Conservation (phyloP, 192 early-diverging fungal genomes). For the Coemansia aciculifera region DNA sequence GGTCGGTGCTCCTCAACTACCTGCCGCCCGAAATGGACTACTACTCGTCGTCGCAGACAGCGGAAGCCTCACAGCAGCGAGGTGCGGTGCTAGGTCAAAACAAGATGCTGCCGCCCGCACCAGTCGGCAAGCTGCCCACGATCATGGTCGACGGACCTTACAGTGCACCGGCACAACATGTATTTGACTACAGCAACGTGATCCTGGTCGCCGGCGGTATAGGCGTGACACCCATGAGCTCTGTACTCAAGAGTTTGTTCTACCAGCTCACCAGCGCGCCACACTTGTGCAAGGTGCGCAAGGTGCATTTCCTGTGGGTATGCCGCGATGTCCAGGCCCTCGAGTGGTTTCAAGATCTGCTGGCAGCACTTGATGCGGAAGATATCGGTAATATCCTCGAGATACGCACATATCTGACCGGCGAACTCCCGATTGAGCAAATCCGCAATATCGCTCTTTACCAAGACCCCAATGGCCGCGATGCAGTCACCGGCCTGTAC, state of each 20-base stretch:
- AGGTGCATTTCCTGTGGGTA: constrained; percentile 68
- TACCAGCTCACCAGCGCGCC: constrained; percentile 45
- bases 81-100: neutral
- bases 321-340: constrained; percentile 63
- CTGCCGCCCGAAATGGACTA: constrained; percentile 31
- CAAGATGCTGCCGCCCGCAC: constrained; percentile 17
- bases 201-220: constrained; percentile 69
- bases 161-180: constrained; percentile 76
- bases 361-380: constrained; percentile 60
- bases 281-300: constrained; percentile 30
- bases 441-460: constrained; percentile 64
- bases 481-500: constrained; percentile 71
- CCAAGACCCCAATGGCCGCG: constrained; percentile 57
- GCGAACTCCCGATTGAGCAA: constrained; percentile 57
- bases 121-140: constrained; percentile 34
- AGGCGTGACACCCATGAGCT: constrained; percentile 75
- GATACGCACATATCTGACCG: constrained; percentile 67
- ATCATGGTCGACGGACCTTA: constrained; percentile 82
- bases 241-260: constrained; percentile 67
- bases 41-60: constrained; percentile 4
- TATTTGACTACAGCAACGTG: constrained; percentile 64
- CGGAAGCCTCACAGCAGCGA: neutral
- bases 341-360: constrained; percentile 69
- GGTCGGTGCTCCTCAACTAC: constrained; percentile 9
- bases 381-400: constrained; percentile 61